Evolutionary conservation across 306 rosid species (phyloP), one percentile per base, ranked within the genome.

Genomic region (Oxytropis ochrocephala): DNA sequence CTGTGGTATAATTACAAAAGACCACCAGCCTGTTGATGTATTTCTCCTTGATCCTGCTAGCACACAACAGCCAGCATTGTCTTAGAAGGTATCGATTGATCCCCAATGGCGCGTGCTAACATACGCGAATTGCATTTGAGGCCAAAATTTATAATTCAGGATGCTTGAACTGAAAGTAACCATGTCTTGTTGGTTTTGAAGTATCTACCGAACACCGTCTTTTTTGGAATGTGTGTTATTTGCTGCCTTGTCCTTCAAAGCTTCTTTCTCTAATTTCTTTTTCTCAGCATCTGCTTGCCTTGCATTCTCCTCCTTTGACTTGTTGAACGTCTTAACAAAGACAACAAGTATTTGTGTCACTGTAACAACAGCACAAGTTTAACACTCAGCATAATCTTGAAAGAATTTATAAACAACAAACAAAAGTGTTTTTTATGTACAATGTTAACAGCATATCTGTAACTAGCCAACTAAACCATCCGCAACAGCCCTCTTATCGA

Each of bases 261-360:
- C 95, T 84, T 94, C 98, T 81, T 88, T 94, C 72, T 94, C 98
- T 68, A 85, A 70, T 73, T 81, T 94, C 89, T 81, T 94, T 69
- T 85, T 94, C 68, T 90, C 98, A 48, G 84, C 96, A 64, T 90
- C 98, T 5, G 98, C 98, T 75, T 38, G 86, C 75, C 79, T 85
- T 76, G 79, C 94, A 58, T 94, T 94, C 90, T 94, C 98, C 49
- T 94, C 98, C 76, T 86, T 85, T 7, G 98, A 94, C 85, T 94
- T 94, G 17, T 81, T 94, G 80, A 94, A 94, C 84, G 74, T 90
- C 85, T 84, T 94, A 17, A 94, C 90, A 29, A 94, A 94, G 77
- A 94, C 84, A 27, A 69, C 72, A 78, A 94, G 84, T 53, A 89
- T 87, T 79, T 90, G 98, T 41, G 97, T 94, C 78, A 94, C 98